Base-by-base conservation (phyloP, 2,329 filamentous ascomycete species). In the Xylariaceae sp. region DNA sequence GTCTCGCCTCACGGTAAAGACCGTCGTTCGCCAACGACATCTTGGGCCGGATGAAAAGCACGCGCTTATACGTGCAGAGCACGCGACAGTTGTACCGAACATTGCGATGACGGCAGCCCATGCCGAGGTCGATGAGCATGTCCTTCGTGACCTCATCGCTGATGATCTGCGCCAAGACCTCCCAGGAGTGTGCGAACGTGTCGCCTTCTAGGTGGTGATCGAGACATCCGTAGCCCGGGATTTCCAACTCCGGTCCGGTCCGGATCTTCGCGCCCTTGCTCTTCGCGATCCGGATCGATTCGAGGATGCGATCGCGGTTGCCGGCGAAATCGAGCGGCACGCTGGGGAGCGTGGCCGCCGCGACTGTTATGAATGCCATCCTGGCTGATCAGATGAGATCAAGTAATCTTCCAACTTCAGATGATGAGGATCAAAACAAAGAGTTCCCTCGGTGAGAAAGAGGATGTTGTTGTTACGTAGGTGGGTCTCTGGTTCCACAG, bases 231-330 rank as follows among this genome's bases (percentile, higher is more conserved):
- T 63, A 61, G 3, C 61, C 61, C 11, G 50, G 23, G 3, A 61
- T 45, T 15, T 63, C 61, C 18, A 62, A 52, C 57, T 63, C 61
- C 17, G 61, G 61, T 0, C 61, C 61, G 3, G 58, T 63, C n/a
- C 61, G 58, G 11, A 63, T 17, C 2, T 13, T 53, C 11, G 61
- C 58, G 4, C 61, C 58, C 17, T 55, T 57, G 3, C 74, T 75
- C 71, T 88, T 89, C 15, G 87, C 85, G 30, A 74, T 65, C 42
- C 74, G 76, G 65, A 89, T 85, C 57, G 82, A 85, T 70, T 87
- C 77, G 15, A 86, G 78, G 63, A 89, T 88, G 15, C 87, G 78
- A 53, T 80, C 77, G 1, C 78, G 72, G 68, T 90, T 90, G 44
- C 85, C 86, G 62, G 82, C 77, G 66, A 83, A 88, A 68, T 88